Evolutionary conservation across 768 basidiomycete species (phyloP).

Genomic region (Rhodosporidiobolus sp.): DNA sequence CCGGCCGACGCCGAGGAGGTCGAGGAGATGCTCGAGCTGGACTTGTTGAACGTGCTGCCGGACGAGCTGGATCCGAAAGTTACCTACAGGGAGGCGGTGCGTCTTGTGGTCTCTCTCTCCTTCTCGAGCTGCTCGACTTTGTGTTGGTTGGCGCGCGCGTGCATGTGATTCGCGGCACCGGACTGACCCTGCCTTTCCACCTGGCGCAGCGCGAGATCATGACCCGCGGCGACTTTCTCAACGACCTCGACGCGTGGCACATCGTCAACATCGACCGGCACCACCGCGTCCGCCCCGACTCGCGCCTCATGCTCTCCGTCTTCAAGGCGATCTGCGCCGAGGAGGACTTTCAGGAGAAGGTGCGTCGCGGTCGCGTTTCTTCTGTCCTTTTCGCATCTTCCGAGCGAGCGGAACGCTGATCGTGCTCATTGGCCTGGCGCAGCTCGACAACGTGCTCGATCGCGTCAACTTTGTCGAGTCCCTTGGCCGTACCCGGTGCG

Average conservation of each 20-base stretch:
- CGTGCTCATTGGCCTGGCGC: neutral
- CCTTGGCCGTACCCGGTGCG: constrained; percentile 61
- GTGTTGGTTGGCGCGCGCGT: neutral
- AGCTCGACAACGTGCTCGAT: constrained; percentile 66
- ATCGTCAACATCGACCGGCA: constrained; percentile 53
- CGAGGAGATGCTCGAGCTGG: constrained; percentile 48
- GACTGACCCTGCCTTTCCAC: neutral
- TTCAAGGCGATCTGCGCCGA: constrained; percentile 67
- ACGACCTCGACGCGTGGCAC: constrained; percentile 63
- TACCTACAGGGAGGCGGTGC: constrained; percentile 28
- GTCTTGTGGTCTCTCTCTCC: neutral
- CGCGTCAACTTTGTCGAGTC: constrained; percentile 85
- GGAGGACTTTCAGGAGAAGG: constrained; percentile 70
- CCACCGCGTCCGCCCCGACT: constrained; percentile 76
- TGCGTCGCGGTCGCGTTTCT: neutral
- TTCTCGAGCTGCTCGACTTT: neutral
- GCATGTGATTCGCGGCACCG: neutral
- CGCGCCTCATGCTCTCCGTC: constrained; percentile 69
- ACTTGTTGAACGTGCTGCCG: constrained; percentile 61
- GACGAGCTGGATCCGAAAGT: constrained; percentile 52
- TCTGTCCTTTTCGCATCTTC: no score
- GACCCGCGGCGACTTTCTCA: constrained; percentile 71
- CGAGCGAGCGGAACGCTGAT: neutral
- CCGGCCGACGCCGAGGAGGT: neutral
- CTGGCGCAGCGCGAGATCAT: constrained; percentile 67